Evolutionary conservation across 148 eudicot genomes (phyloP).

Genomic region (Bassia scoparia): DNA sequence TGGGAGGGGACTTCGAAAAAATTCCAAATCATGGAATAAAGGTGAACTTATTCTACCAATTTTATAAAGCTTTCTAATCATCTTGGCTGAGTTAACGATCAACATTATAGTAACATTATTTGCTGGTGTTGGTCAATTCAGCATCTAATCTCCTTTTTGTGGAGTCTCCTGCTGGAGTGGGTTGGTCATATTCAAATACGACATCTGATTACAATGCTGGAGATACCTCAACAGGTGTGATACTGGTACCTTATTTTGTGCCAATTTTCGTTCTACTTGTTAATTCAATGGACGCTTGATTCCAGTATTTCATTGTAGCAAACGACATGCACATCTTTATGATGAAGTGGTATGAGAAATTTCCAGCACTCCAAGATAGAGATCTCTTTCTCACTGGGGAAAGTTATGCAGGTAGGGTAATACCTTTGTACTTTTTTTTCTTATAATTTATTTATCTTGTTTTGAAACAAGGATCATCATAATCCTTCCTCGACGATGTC

Average conservation of each 20-base stretch:
- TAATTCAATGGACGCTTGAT: background rate
- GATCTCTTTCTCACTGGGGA: conserved; percentile 86
- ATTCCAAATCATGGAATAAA: conserved; percentile 85
- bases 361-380: conserved; percentile 60
- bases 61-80: background rate
- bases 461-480: too few relatives aligned
- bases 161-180: conserved; percentile 99
- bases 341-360: conserved; percentile 75
- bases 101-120: background rate
- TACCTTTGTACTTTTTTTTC: conserved; percentile 3
- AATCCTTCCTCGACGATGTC: background rate
- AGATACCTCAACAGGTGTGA: conserved; percentile 67
- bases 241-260: background rate
- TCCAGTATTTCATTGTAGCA: conserved; percentile 44
- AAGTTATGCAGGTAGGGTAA: conserved; percentile 74
- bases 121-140: conserved; percentile 19
- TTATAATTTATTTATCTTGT: background rate
- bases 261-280: background rate
- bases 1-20: conserved; percentile 67
- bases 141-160: conserved; percentile 91
- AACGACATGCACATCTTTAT: conserved; percentile 72
- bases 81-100: background rate
- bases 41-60: conserved; percentile 33
- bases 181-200: conserved; percentile 98
- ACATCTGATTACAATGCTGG: conserved; percentile 72